Conservation (phyloP, 169 alveolate species). For the Eimeria sp. region DNA sequence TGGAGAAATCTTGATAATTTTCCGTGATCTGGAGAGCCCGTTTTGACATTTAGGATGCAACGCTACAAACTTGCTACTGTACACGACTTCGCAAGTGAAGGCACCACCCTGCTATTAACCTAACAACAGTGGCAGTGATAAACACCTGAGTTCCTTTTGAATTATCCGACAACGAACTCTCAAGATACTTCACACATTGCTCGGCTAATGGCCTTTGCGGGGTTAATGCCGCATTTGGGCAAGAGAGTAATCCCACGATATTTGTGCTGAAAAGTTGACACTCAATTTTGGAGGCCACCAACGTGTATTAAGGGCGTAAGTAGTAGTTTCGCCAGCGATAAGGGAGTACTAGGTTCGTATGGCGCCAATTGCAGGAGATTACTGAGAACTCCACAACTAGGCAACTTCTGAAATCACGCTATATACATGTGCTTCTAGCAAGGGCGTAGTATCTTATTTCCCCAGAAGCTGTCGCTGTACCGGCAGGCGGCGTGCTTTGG, state of each 20-base stretch:
- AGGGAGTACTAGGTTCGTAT: background rate
- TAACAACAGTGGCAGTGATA: background rate
- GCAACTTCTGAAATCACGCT: background rate
- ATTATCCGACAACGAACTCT: background rate
- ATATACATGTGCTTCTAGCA: background rate
- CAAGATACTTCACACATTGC: background rate
- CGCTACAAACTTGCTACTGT: background rate
- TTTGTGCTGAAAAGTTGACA: background rate
- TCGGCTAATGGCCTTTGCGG: background rate
- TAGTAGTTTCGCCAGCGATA: too few species aligned
- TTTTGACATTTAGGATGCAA: background rate
- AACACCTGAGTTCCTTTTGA: background rate
- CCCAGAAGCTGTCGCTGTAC: background rate
- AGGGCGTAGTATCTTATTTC: background rate
- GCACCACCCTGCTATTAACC: background rate
- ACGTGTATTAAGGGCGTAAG: too few species aligned
- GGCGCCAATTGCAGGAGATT: background rate
- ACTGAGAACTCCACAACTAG: background rate
- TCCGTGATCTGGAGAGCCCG: background rate
- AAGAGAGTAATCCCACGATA: background rate
- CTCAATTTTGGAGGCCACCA: too few species aligned
- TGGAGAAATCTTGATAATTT: background rate
- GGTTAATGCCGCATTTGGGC: background rate
- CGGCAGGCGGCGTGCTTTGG: slow-evolving; percentile 56
- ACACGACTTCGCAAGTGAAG: background rate